Evolutionary conservation across 2,329 filamentous ascomycete genomes (phyloP), one percentile per base, ranked within the genome.

Genomic region (Clonostachys chloroleuca): DNA sequence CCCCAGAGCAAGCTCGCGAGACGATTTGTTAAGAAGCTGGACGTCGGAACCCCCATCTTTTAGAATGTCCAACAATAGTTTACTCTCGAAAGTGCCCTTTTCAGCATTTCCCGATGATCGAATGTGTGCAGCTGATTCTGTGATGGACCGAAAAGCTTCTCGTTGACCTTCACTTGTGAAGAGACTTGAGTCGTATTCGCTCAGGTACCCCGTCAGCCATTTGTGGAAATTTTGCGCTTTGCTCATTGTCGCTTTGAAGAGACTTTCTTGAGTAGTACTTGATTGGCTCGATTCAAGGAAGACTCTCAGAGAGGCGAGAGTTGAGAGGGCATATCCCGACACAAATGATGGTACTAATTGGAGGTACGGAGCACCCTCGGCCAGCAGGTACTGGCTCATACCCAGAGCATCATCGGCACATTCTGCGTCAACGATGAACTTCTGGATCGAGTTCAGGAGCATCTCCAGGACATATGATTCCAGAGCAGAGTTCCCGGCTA

Each of bases 361-460:
- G 5, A 99, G 72, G 60, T 92, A 84, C 6, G 68, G 56, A 14
- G 71, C 69, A 8, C 92, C 91, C 45, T 79, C 77, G 6, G 80
- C 72, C 13, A 97, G 73, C 2, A 99, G 76, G 64, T 95, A 96
- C 62, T 90, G 87, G 50, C 88, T 83, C 34, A 99, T 80, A 0
- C 92, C 92, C 41, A 97, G 75, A 2, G 89, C 85, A 68, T 99
- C 94, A 59, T 96, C 89, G 10, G 92, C 88, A 64, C 92, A 97
- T 59, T 95, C 87, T 0, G 85, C 78, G 55, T 97, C 86, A 2
- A 86, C 85, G 6, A 97, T 72, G 54, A 91, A 95, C 0, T 84
- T 83, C 10, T 87, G 78, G 17, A 96, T 74, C 2, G 87, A 86
- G 57, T 91, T 88, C 2, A 99, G 74, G 1, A 95, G 75, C 88